Evolutionary conservation across 2,329 filamentous ascomycete genomes (phyloP).

Genomic region (Diaporthe sp.): DNA sequence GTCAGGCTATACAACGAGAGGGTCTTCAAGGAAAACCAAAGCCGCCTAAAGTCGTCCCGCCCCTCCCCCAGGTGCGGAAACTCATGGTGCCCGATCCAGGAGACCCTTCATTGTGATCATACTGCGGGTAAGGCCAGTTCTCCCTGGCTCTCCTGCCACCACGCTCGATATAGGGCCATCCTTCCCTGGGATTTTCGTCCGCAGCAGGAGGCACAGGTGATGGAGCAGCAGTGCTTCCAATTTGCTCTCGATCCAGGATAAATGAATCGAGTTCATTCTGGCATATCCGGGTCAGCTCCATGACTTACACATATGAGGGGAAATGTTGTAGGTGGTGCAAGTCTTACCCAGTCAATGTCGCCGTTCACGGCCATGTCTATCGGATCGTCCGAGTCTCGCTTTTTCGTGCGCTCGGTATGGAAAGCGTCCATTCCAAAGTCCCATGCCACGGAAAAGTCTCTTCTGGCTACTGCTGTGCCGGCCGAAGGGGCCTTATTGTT

Average conservation of each 20-base stretch:
- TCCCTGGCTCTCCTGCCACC: background rate
- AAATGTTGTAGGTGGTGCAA: too few relatives aligned
- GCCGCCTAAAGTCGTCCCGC: background rate
- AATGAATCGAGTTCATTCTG: conserved; percentile 38
- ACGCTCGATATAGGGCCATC: conserved; percentile 34
- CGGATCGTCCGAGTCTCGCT: background rate
- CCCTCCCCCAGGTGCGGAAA: conserved; percentile 30
- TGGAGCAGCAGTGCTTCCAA: background rate
- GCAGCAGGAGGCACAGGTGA: background rate
- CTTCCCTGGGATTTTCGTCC: conserved; percentile 8
- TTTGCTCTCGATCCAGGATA: conserved; percentile 40
- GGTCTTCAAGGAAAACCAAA: background rate
- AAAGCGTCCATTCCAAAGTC: conserved; percentile 32
- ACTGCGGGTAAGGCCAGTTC: conserved; percentile 27
- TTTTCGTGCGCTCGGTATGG: conserved; percentile 28
- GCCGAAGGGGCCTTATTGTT: conserved; percentile 41
- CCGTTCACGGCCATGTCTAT: conserved; percentile 12
- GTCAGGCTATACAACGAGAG: background rate
- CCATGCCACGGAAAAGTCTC: conserved; percentile 19
- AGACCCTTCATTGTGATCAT: background rate
- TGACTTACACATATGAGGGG: too few relatives aligned
- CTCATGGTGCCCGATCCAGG: background rate
- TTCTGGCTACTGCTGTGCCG: background rate
- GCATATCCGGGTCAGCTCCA: background rate
- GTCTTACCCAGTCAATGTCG: conserved; percentile 40